Evolutionary conservation across 805 yeast genomes (phyloP), one percentile per base, ranked within the genome.

Genomic region (Kuraishia cidri): DNA sequence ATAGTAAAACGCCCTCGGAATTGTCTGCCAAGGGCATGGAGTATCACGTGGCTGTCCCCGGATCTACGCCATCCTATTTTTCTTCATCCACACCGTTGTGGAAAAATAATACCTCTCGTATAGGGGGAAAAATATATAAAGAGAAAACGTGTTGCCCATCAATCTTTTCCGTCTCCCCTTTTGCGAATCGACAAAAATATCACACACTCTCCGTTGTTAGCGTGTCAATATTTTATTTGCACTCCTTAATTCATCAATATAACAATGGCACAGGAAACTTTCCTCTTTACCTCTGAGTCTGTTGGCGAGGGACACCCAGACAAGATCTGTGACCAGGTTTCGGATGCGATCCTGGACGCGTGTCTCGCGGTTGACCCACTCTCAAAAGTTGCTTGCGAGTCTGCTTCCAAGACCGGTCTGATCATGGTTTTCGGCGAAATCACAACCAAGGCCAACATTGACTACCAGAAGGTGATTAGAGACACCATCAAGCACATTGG

Each of bases 341-440:
- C 94, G 37, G 98, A 92, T 60, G 98, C 98, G 54, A 85, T 92
- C 55, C 75, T 92, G 50, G 98, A 92, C 57, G 98, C 98, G 48
- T 90, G 97, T 74, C 71, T 92, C 52, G 77, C 84, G 36, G 94
- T 69, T 48, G 98, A 92, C 65, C 98, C 98, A 41, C 73, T 85
- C 52, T 92, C 98, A 48, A 92, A 92, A 73, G 98, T 92, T 60
- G 98, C 96, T 31, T 92, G 98, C 73, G 98, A 92, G 69, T 85
- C 98, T 40, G 97, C 98, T 46, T 81, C 97, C 53, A 92, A 92
- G 73, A 92, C 98, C 46, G 98, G 98, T 71, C 79, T 92, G 95
- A 87, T 92, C 58, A 83, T 92, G 94, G 97, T 92, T 46, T 92
- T 92, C 58, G 98, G 98, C 70, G 98, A 92, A 69, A 92, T 92